Evolutionary conservation across 129 eudicot genomes (phyloP).

Genomic region (Arctium minus): DNA sequence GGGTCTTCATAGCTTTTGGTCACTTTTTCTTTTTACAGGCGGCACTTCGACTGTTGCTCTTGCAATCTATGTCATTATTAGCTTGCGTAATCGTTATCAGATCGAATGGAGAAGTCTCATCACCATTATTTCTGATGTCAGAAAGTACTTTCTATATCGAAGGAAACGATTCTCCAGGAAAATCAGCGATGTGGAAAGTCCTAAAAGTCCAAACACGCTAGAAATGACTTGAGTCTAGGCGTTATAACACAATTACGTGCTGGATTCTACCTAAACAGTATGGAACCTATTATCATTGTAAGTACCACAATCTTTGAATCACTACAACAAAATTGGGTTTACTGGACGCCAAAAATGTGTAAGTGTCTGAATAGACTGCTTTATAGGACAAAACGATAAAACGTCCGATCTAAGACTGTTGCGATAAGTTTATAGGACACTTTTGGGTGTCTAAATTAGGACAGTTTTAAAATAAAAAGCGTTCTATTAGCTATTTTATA

Average conservation of each 20-base stretch:
- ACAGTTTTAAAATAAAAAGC: no score
- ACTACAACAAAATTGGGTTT: not conserved
- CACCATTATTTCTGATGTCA: not conserved
- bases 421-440: not conserved
- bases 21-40: conserved; percentile 35
- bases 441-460: no score
- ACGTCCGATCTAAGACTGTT: not conserved
- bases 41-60: conserved; percentile 37
- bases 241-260: not conserved
- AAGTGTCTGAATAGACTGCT: not conserved
- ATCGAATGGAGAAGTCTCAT: not conserved
- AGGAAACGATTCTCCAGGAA: conserved; percentile 3
- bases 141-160: not conserved
- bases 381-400: not conserved
- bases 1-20: conserved; percentile 41
- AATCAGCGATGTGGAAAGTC: conserved; percentile 13
- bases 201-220: not conserved
- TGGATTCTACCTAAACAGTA: not conserved
- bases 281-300: not conserved
- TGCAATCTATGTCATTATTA: conserved; percentile 19
- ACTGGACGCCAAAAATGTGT: not conserved
- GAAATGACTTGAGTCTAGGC: conserved; percentile 8
- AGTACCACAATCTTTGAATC: not conserved
- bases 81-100: conserved; percentile 3
- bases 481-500: no score